Evolutionary conservation across 2,329 filamentous ascomycete species (phyloP).

Genomic region (Conoideocrella luteorostrata): DNA sequence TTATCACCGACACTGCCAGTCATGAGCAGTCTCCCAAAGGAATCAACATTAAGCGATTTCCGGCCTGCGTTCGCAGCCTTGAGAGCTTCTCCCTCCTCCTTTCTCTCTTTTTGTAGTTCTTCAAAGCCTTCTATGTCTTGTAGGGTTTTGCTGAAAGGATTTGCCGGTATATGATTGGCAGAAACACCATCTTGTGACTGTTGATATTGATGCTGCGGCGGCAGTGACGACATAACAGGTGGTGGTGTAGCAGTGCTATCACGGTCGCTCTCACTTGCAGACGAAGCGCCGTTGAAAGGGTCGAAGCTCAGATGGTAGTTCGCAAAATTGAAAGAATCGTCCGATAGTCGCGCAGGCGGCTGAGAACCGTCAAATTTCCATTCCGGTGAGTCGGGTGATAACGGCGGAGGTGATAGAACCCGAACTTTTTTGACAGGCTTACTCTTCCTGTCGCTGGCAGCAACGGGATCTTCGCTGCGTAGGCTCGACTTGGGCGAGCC

Average conservation of each 20-base stretch:
- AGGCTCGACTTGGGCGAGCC: constrained; percentile 15
- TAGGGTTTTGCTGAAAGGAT: constrained; percentile 50
- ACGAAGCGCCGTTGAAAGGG: constrained; percentile 26
- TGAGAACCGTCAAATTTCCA: constrained; percentile 25
- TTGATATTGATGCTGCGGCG: constrained; percentile 1
- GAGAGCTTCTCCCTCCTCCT: constrained; percentile 24
- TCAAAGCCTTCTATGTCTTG: constrained; percentile 40
- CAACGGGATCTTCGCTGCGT: constrained; percentile 9
- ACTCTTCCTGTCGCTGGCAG: constrained; percentile 20
- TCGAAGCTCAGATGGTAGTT: constrained; percentile 14
- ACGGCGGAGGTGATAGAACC: constrained; percentile 57
- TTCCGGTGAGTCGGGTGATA: constrained; percentile 46
- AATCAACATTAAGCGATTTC: constrained; percentile 63
- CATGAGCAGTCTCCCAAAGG: constrained; percentile 69
- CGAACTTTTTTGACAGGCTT: constrained; percentile 63
- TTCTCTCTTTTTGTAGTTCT: constrained; percentile 23
- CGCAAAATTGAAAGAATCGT: constrained; percentile 13
- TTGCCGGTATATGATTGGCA: constrained; percentile 18
- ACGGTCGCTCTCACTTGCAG: constrained; percentile 21
- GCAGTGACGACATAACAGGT: constrained; percentile 12
- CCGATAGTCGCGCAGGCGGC: constrained; percentile 21
- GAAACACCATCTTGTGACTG: neutral
- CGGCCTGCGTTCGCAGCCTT: constrained; percentile 28
- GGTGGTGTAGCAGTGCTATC: constrained; percentile 19
- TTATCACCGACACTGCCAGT: constrained; percentile 54